These are phyloP conservation scores for Xanthoparmelia taractica DNA, from an alignment of 495 filamentous ascomycete genomes.

Conservation along the genomic window DNA sequence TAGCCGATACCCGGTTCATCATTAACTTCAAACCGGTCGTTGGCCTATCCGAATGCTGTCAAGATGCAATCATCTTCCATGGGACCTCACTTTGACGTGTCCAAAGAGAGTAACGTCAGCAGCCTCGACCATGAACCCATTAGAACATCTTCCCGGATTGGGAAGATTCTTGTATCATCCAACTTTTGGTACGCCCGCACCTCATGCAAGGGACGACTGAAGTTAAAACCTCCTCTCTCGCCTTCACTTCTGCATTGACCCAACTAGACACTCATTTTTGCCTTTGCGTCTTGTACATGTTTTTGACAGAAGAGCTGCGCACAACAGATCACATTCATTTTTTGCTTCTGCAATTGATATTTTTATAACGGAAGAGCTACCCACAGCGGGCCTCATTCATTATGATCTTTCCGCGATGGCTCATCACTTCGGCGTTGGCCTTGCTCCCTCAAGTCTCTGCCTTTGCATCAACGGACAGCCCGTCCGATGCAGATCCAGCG, in stretches of 20 bases:
- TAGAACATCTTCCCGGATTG: neutral
- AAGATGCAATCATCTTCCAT: neutral
- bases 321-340: neutral
- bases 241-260: neutral
- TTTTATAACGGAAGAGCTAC: neutral
- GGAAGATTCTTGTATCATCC: neutral
- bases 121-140: neutral
- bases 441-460: slow-evolving; percentile 8
- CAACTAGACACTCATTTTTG: neutral
- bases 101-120: neutral
- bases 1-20: neutral
- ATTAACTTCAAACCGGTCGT: neutral
- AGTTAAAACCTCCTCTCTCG: neutral
- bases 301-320: neutral
- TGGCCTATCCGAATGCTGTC: neutral
- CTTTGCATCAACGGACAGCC: slow-evolving; percentile 21
- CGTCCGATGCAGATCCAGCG: slow-evolving; percentile 35
- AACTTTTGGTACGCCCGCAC: neutral
- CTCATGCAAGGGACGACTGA: neutral
- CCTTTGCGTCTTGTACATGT: neutral
- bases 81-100: too few relatives aligned
- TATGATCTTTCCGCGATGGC: neutral
- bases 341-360: too few relatives aligned
- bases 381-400: neutral
- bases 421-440: neutral